Conservation (phyloP, 1,284 basidiomycete genomes). For the Cutaneotrichosporon cavernicola region DNA sequence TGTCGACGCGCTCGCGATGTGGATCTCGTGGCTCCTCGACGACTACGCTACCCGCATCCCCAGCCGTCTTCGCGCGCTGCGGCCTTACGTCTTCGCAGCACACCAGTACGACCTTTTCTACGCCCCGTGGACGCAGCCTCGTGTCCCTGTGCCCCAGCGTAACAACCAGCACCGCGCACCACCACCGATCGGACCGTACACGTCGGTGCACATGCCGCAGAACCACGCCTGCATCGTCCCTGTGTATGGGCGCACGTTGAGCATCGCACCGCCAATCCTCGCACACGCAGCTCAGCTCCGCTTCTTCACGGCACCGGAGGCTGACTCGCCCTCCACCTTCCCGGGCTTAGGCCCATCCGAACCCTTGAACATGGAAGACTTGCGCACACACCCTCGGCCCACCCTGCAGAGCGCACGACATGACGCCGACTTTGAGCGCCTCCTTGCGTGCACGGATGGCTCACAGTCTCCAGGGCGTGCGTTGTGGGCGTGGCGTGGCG, state of each 20-base stretch:
- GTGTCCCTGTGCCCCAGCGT: slow-evolving; percentile 38
- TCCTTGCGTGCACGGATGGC: slow-evolving; percentile 53
- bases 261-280: slow-evolving; percentile 47
- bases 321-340: background rate
- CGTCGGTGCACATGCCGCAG: slow-evolving; percentile 31
- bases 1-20: slow-evolving; percentile 53
- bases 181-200: slow-evolving; percentile 29
- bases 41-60: slow-evolving; percentile 37
- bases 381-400: slow-evolving; percentile 31
- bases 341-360: background rate
- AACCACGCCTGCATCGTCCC: slow-evolving; percentile 33
- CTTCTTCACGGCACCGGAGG: slow-evolving; percentile 38
- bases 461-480: slow-evolving; percentile 48
- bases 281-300: slow-evolving; percentile 52
- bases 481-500: slow-evolving; percentile 52
- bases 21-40: slow-evolving; percentile 54
- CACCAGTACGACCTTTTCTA: slow-evolving; percentile 56
- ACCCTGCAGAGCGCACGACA: slow-evolving; percentile 20
- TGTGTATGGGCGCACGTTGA: slow-evolving; percentile 47
- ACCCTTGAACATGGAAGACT: slow-evolving; percentile 13
- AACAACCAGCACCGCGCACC: slow-evolving; percentile 30
- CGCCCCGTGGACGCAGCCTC: slow-evolving; percentile 57
- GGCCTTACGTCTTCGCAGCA: slow-evolving; percentile 56
- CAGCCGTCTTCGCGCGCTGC: slow-evolving; percentile 24
- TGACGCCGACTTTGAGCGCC: slow-evolving; percentile 41